Base-by-base conservation (phyloP, 176 grass and related monocot genomes). In the Oryza glumipatula region DNA sequence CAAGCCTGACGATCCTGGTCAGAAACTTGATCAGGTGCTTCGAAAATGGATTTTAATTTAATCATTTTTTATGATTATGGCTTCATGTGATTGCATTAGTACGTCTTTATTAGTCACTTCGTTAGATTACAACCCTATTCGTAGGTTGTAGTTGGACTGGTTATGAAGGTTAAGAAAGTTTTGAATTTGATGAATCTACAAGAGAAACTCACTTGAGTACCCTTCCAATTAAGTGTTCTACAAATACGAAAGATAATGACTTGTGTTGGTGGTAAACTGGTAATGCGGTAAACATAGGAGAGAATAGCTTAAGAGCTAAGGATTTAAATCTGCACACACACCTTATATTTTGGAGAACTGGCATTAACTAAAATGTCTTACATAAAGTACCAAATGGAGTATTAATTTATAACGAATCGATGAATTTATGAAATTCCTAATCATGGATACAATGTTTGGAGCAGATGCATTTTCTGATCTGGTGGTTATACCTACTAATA, bases 11-110 rank as follows among this genome's bases (percentile, higher is more conserved):
- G 90, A 91, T 66, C 87, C 85, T 81, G 84, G 94, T 51, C 95
- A 97, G 67, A 93, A 89, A 78, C 89, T 95, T 76, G 96, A 98
- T 74, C 91, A 98, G 93, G 96, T 98, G 84, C 21, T 61, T 60
- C 14, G 2, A 85, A 80, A 85, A 76, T 89, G 14, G 0, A 39
- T 85, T 76, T 84, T 3, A 23, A 15, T 89, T 76, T 5, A 70
- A 14, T 30, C 7, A 70, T 10, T 30, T 3, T 70, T 1, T 9
- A 44, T 44, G 43, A 47, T 82, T 78, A 44, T 65, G 49, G 4
- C 33, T 15, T 12, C 15, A 72, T 89, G 8, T 60, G 56, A 65
- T 83, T 73, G 12, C 76, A 76, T 44, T 56, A 76, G 26, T 76
- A 2, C 49, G 35, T 67, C 72, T 71, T 38, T 21, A 80, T 16